These are phyloP conservation scores for Trichoderma gracile DNA, from an alignment of 2,329 filamentous ascomycete genomes.

Conservation along the genomic window DNA sequence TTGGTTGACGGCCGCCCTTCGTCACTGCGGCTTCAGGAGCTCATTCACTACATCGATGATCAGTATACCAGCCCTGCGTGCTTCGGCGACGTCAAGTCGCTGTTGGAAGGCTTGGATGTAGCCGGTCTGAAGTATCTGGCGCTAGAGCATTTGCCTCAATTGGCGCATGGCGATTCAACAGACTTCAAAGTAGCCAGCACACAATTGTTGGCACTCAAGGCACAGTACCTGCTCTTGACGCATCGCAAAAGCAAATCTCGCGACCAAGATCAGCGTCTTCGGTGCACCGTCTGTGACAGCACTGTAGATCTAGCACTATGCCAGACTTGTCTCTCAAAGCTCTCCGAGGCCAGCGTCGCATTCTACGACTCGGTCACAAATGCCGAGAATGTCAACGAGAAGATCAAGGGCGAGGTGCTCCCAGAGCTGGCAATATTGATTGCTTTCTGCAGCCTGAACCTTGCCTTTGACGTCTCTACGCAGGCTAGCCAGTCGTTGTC, in stretches of 20 bases:
- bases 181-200: slow-evolving; percentile 33
- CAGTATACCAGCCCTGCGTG: slow-evolving; percentile 43
- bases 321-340: slow-evolving; percentile 30
- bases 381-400: slow-evolving; percentile 12
- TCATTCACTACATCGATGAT: slow-evolving; percentile 42
- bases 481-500: background rate
- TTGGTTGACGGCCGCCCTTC: slow-evolving; percentile 32
- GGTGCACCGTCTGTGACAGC: slow-evolving; percentile 32
- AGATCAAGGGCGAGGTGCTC: slow-evolving; percentile 28
- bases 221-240: slow-evolving; percentile 49
- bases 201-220: slow-evolving; percentile 43
- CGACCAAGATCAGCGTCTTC: slow-evolving; percentile 30
- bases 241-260: slow-evolving; percentile 35
- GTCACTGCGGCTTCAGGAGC: slow-evolving; percentile 38
- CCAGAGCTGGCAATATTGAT: slow-evolving; percentile 42
- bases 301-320: slow-evolving; percentile 30
- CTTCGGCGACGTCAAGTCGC: slow-evolving; percentile 51
- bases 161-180: slow-evolving; percentile 36
- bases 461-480: slow-evolving; percentile 31
- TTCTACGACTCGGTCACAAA: slow-evolving; percentile 26
- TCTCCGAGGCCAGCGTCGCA: slow-evolving; percentile 32
- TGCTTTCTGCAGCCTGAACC: slow-evolving; percentile 39
- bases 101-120: slow-evolving; percentile 45
- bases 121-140: slow-evolving; percentile 45
- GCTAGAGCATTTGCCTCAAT: slow-evolving; percentile 38